Conservation (phyloP, 768 basidiomycete genomes). For the Lenzites betulinus region DNA sequence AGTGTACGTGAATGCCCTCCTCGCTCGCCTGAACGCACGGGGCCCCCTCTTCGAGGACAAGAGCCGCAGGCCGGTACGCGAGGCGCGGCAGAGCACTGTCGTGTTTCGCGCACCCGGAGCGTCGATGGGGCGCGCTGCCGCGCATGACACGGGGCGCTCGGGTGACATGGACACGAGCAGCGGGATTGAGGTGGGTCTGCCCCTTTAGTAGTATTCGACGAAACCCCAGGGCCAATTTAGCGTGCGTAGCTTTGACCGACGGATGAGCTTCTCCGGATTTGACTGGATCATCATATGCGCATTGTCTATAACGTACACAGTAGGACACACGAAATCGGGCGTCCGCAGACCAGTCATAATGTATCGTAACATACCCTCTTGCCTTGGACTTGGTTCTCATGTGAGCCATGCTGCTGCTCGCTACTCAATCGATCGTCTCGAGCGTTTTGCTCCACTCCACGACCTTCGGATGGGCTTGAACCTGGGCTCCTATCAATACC, state of each 20-base stretch:
- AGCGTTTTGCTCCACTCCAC: slow-evolving; percentile 71
- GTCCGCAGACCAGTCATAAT: not conserved
- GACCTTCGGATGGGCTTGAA: slow-evolving; percentile 73
- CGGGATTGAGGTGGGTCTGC: too few species aligned
- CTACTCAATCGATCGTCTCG: slow-evolving; percentile 42
- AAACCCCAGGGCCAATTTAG: too few species aligned
- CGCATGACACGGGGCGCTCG: too few species aligned
- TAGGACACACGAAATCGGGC: not conserved
- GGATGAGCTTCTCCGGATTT: too few species aligned
- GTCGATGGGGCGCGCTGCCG: not conserved
- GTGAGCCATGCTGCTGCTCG: too few species aligned
- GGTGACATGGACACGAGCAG: too few species aligned
- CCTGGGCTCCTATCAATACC: slow-evolving; percentile 40
- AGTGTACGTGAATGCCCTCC: slow-evolving; percentile 27
- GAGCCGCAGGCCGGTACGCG: not conserved
- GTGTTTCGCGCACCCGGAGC: not conserved
- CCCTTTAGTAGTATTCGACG: too few species aligned
- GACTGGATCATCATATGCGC: too few species aligned
- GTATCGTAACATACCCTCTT: not conserved
- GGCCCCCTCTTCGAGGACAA: slow-evolving; percentile 10
- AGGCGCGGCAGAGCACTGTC: not conserved
- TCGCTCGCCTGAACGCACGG: slow-evolving; percentile 25
- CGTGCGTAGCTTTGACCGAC: too few species aligned
- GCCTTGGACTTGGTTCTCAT: not conserved
- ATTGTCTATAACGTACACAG: not conserved